Conservation (phyloP, 2,329 filamentous ascomycete species). For the Ceratocystiopsis sp. region DNA sequence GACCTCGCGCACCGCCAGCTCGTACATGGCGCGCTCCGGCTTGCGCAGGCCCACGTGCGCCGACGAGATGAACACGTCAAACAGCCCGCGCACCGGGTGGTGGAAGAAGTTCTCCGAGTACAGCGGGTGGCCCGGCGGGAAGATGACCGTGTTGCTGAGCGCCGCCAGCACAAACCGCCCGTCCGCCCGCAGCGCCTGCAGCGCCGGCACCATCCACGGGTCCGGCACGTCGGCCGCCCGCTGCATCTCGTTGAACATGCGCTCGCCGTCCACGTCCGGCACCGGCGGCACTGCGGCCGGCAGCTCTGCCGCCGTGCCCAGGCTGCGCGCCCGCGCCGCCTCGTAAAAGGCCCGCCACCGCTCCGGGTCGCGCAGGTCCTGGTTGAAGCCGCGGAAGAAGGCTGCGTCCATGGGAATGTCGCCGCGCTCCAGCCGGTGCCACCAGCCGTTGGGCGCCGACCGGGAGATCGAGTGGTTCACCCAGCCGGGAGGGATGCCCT, state of each 20-base stretch:
- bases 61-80: slow-evolving; percentile 77
- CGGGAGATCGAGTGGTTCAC: slow-evolving; percentile 79
- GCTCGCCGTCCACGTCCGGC: slow-evolving; percentile 59
- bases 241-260: slow-evolving; percentile 90
- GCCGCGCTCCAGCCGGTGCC: slow-evolving; percentile 78
- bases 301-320: slow-evolving; percentile 10
- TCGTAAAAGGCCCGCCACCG: slow-evolving; percentile 54
- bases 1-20: slow-evolving; percentile 50
- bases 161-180: slow-evolving; percentile 60
- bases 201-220: slow-evolving; percentile 74
- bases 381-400: slow-evolving; percentile 63
- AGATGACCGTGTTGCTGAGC: slow-evolving; percentile 79
- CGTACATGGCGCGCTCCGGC: slow-evolving; percentile 69
- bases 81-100: slow-evolving; percentile 46
- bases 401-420: slow-evolving; percentile 55
- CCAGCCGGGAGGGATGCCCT: slow-evolving; percentile 72
- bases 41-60: slow-evolving; percentile 81
- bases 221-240: slow-evolving; percentile 49
- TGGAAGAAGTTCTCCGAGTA: slow-evolving; percentile 33
- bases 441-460: slow-evolving; percentile 61
- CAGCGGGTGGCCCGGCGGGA: slow-evolving; percentile 57
- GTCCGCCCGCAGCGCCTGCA: slow-evolving; percentile 48
- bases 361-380: slow-evolving; percentile 48
- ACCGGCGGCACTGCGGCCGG: slow-evolving; percentile 36
- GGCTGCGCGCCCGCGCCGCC: slow-evolving; percentile 13